Conservation (phyloP, 345 rosid genomes). For the Capsella bursapastoris region DNA sequence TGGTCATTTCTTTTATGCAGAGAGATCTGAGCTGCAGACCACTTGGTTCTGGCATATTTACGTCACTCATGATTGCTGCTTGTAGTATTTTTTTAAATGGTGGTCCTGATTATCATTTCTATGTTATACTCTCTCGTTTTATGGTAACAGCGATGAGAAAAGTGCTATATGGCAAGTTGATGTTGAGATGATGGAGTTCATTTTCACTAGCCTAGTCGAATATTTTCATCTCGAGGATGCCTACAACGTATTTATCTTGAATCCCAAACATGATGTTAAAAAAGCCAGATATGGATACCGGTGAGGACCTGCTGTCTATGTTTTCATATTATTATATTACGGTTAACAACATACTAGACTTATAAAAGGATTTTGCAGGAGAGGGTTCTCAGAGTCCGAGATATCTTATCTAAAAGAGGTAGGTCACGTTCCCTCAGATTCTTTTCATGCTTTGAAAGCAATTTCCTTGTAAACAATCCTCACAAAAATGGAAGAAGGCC, state of each 20-base stretch:
- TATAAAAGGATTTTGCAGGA: conserved; percentile 59
- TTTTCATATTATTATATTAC: conserved; percentile 9
- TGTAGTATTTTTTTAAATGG: background rate
- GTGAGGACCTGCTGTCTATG: conserved; percentile 48
- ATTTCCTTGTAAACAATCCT: conserved; percentile 13
- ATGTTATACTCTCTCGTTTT: conserved; percentile 1
- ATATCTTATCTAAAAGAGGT: conserved; percentile 85
- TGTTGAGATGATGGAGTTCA: conserved; percentile 77
- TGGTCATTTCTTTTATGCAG: conserved; percentile 11
- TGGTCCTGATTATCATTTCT: conserved; percentile 34
- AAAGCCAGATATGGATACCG: conserved; percentile 85
- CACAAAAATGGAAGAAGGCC: conserved; percentile 3
- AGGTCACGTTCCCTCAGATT: conserved; percentile 29
- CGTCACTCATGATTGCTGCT: conserved; percentile 14
- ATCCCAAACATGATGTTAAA: conserved; percentile 61
- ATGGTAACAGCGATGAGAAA: conserved; percentile 61
- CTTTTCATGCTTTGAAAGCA: conserved; percentile 20
- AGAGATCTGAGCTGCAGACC: conserved; percentile 24
- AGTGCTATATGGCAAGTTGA: conserved; percentile 89
- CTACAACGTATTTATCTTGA: conserved; percentile 86
- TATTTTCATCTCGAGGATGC: conserved; percentile 90
- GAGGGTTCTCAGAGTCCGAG: conserved; percentile 91
- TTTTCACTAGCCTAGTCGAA: conserved; percentile 84
- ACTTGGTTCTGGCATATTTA: conserved; percentile 24
- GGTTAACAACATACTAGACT: conserved; percentile 30